Conservation (phyloP, 2,329 filamentous ascomycete genomes). For the Setomelanomma holmii region DNA sequence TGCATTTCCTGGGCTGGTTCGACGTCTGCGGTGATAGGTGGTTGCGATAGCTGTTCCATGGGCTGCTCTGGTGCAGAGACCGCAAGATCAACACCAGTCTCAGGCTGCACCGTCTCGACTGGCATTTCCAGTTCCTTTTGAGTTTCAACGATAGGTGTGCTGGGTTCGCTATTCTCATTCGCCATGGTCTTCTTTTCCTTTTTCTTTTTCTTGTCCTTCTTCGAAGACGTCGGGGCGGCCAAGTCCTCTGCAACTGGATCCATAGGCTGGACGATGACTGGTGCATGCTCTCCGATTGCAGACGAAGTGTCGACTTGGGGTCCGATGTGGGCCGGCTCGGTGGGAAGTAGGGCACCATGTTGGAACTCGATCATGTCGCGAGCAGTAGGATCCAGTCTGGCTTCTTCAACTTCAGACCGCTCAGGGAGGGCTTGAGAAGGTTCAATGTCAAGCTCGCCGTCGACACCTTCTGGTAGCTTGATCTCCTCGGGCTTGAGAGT, state of each 20-base stretch:
- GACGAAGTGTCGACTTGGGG: neutral
- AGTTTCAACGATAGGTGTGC: slow-evolving; percentile 16
- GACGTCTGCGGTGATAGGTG: too few relatives aligned
- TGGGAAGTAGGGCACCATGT: neutral
- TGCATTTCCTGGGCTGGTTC: too few relatives aligned
- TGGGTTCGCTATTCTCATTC: slow-evolving; percentile 15
- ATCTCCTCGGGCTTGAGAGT: slow-evolving; percentile 1
- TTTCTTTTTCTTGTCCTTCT: slow-evolving; percentile 38
- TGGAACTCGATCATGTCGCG: neutral
- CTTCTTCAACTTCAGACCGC: neutral
- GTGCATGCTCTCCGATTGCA: slow-evolving; percentile 1
- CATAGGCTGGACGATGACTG: neutral
- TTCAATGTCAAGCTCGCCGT: slow-evolving; percentile 3
- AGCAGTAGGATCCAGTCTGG: neutral
- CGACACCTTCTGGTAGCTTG: neutral
- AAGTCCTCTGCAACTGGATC: neutral
- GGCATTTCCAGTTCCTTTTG: slow-evolving; percentile 6
- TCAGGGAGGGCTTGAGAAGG: too few relatives aligned
- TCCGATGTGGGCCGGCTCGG: neutral
- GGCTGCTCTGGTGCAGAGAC: slow-evolving; percentile 3
- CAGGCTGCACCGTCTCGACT: neutral
- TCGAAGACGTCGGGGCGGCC: slow-evolving; percentile 10
- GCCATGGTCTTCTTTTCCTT: slow-evolving; percentile 30
- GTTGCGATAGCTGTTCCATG: neutral
- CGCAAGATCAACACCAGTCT: neutral